Percentiles rank a stretch among this genome's conserved stretches.
These are phyloP conservation scores for Komagataella populi DNA, from an alignment of 805 yeast species.

Conservation along the genomic window DNA sequence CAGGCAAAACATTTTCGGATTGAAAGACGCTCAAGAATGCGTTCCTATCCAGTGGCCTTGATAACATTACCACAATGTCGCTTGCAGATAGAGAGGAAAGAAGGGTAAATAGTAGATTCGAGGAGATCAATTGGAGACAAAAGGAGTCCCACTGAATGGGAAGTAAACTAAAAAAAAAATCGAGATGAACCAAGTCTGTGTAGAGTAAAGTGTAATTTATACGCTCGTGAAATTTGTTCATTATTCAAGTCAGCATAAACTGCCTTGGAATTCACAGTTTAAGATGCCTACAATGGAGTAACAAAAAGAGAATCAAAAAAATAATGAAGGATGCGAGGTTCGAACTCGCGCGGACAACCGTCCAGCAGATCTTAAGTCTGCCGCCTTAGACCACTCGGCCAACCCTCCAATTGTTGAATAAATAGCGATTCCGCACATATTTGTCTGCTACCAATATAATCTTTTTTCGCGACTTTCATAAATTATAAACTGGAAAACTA, in stretches of 20 bases:
- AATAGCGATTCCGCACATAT: not conserved
- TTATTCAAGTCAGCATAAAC: not conserved
- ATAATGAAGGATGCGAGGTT: slow-evolving; percentile 3
- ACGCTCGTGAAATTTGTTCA: not conserved
- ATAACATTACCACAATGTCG: not conserved
- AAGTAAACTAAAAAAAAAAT: no score
- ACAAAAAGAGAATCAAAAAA: not conserved
- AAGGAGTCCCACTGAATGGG: not conserved
- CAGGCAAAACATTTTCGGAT: not conserved
- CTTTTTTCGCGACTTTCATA: not conserved
- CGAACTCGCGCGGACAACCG: slow-evolving; percentile 4
- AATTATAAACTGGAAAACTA: no score
- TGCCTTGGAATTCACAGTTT: not conserved
- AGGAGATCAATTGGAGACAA: not conserved
- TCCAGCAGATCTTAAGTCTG: slow-evolving; percentile 4
- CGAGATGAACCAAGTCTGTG: not conserved
- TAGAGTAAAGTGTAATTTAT: not conserved
- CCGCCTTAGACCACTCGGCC: slow-evolving; percentile 4
- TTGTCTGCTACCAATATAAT: no score
- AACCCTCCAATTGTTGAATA: slow-evolving; percentile 1
- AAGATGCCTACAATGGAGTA: not conserved
- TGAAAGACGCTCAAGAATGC: not conserved
- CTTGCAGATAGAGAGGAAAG: not conserved
- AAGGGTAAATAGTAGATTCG: not conserved
- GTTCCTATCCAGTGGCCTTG: not conserved